Conservation (phyloP, 2,329 filamentous ascomycete species). For the Sarocladium brachiariae region DNA sequence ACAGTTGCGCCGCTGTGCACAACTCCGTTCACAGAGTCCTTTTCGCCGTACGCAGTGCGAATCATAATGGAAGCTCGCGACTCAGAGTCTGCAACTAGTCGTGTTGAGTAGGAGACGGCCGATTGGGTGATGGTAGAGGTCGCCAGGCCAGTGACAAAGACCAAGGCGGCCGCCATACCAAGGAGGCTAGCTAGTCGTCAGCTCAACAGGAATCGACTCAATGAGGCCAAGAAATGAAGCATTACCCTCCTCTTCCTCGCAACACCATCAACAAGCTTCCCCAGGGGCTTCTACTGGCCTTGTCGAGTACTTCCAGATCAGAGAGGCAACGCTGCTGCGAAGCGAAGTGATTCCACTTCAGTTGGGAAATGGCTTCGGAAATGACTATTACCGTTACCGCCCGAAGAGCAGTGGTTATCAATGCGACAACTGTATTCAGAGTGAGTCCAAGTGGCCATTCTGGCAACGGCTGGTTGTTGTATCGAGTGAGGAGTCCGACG, state of each 20-base stretch:
- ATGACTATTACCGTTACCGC: constrained; percentile 19
- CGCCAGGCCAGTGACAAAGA: constrained; percentile 13
- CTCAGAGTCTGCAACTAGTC: background rate
- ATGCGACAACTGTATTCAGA: constrained; percentile 21
- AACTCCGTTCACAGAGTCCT: background rate
- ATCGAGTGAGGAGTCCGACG: constrained; percentile 10
- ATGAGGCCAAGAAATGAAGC: background rate
- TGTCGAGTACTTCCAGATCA: constrained; percentile 14
- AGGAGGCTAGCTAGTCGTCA: constrained; percentile 4
- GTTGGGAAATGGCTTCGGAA: constrained; percentile 17
- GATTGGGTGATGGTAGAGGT: constrained; percentile 15
- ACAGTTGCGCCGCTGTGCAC: background rate
- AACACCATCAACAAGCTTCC: constrained; percentile 12
- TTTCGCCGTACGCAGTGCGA: background rate
- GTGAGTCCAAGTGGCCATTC: constrained; percentile 19
- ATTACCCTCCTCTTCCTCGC: constrained; percentile 1
- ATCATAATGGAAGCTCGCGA: background rate
- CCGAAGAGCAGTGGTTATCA: constrained; percentile 20
- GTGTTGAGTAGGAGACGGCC: constrained; percentile 11
- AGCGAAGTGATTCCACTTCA: constrained; percentile 16
- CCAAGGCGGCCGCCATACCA: constrained; percentile 3
- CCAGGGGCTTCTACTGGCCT: constrained; percentile 16
- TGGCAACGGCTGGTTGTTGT: constrained; percentile 18
- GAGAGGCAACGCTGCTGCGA: constrained; percentile 10
- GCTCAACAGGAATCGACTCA: no score